phyloP scores from a whole-genome alignment of 164 flowering plant genomes.

The Sextonia rubra region DNA sequence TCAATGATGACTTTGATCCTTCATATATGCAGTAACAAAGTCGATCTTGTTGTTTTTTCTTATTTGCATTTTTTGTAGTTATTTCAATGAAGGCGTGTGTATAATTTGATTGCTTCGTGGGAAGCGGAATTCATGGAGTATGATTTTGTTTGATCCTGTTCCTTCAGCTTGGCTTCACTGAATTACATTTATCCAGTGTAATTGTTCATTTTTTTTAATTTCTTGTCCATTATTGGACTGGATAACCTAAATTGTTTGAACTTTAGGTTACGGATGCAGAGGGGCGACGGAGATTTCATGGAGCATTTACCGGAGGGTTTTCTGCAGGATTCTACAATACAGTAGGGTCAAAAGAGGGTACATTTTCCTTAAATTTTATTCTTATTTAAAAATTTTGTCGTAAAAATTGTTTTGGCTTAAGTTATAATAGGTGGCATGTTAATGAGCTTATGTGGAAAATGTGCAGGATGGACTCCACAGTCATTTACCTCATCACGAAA shows the following conservation, averaged over 20 bases:
- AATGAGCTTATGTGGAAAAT: constrained; percentile 4
- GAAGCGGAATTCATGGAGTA: neutral
- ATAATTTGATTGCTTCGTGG: neutral
- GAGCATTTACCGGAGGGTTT: constrained; percentile 93
- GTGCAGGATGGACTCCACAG: constrained; percentile 95
- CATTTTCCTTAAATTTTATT: neutral
- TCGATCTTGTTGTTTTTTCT: neutral
- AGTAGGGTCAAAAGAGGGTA: constrained; percentile 94
- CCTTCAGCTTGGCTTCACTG: neutral
- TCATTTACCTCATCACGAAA: constrained; percentile 85
- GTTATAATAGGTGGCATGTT: neutral
- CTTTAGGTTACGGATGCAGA: constrained; percentile 89
- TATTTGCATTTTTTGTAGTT: neutral
- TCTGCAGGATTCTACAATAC: constrained; percentile 92
- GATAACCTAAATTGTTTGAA: neutral
- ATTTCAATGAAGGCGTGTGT: neutral
- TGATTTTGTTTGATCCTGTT: neutral
- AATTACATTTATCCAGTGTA: neutral
- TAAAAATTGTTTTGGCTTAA: neutral
- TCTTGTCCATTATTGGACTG: neutral
- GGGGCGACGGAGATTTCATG: constrained; percentile 90
- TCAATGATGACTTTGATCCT: neutral
- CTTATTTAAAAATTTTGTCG: neutral
- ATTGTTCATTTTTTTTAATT: neutral
- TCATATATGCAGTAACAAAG: too few relatives aligned